Percentiles rank a stretch among this genome's conserved stretches.
phyloP scores from a whole-genome alignment of 1,284 basidiomycete species.

The Chalciporus sp. region DNA sequence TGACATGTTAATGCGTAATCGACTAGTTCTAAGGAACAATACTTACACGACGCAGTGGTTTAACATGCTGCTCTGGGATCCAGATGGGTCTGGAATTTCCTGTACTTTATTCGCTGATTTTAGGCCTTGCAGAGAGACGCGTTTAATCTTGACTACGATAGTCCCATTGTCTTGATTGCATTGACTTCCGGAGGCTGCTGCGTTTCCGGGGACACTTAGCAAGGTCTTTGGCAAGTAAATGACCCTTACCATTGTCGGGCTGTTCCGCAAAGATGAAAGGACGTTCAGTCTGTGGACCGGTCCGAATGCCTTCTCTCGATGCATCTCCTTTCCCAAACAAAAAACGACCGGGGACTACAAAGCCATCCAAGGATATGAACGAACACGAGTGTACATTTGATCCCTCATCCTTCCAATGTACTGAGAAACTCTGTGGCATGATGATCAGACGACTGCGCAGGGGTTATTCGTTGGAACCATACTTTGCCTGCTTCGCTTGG shows the following conservation, averaged over 20 bases:
- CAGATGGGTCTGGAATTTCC: slow-evolving; percentile 28
- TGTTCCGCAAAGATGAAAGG: slow-evolving; percentile 59
- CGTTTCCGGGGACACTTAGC: slow-evolving; percentile 1
- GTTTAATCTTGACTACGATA: slow-evolving; percentile 58
- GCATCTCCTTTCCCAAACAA: slow-evolving; percentile 54
- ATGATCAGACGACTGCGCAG: slow-evolving; percentile 1
- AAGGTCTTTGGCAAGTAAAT: not conserved
- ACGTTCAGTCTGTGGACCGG: slow-evolving; percentile 47
- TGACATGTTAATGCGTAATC: slow-evolving; percentile 1
- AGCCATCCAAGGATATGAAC: slow-evolving; percentile 62
- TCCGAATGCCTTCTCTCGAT: slow-evolving; percentile 47
- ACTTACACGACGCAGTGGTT: slow-evolving; percentile 45
- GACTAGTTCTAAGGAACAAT: not conserved
- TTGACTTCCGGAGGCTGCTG: slow-evolving; percentile 17
- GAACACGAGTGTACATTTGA: slow-evolving; percentile 51
- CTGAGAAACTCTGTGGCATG: slow-evolving; percentile 48
- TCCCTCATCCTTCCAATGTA: slow-evolving; percentile 65
- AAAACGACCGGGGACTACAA: slow-evolving; percentile 59
- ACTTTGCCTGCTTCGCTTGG: slow-evolving; percentile 60
- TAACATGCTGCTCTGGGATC: slow-evolving; percentile 37
- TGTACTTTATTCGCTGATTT: slow-evolving; percentile 42
- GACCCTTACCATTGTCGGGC: slow-evolving; percentile 29
- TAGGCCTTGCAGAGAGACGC: slow-evolving; percentile 35
- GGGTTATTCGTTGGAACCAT: slow-evolving; percentile 7
- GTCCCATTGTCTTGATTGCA: slow-evolving; percentile 45